Conservation (phyloP, 352 stramenopile genomes). For the Aphanomyces astaci region DNA sequence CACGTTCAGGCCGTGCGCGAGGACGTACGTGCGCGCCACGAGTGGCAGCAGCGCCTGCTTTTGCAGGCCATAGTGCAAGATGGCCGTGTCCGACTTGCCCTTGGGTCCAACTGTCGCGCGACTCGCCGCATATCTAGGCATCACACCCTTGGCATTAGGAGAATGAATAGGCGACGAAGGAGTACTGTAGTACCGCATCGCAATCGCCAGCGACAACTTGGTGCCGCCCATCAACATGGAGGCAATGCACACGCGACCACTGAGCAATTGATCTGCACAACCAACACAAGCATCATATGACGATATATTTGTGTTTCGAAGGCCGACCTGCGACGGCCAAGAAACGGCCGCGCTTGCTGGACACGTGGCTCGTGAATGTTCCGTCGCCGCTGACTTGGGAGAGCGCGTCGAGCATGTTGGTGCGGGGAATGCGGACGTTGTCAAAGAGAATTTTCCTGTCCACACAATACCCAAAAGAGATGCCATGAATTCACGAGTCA, state of each 20-base stretch:
- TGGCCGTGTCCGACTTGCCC: conserved; percentile 23
- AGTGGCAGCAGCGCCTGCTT: conserved; percentile 16
- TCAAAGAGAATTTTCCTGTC: conserved; percentile 45
- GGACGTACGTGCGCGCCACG: conserved; percentile 17
- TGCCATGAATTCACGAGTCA: too few relatives aligned
- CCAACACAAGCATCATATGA: neutral
- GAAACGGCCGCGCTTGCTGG: conserved; percentile 21
- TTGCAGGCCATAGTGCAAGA: conserved; percentile 20
- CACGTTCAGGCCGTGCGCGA: conserved; percentile 10
- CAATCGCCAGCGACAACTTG: conserved; percentile 16
- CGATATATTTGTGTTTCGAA: neutral
- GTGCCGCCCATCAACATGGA: conserved; percentile 23
- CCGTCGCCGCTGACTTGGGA: conserved; percentile 21
- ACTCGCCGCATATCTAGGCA: conserved; percentile 4
- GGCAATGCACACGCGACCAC: conserved; percentile 21
- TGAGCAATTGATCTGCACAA: conserved; percentile 18
- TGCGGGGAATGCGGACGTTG: conserved; percentile 77
- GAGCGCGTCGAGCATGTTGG: conserved; percentile 47
- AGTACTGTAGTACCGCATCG: too few relatives aligned
- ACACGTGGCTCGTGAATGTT: conserved; percentile 10
- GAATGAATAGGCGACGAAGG: too few relatives aligned
- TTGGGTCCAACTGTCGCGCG: conserved; percentile 22
- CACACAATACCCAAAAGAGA: too few relatives aligned
- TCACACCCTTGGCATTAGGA: too few relatives aligned
- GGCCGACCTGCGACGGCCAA: conserved; percentile 9